phyloP scores from a whole-genome alignment of 179 eudicot genomes.

The Vitellaria paradoxa region DNA sequence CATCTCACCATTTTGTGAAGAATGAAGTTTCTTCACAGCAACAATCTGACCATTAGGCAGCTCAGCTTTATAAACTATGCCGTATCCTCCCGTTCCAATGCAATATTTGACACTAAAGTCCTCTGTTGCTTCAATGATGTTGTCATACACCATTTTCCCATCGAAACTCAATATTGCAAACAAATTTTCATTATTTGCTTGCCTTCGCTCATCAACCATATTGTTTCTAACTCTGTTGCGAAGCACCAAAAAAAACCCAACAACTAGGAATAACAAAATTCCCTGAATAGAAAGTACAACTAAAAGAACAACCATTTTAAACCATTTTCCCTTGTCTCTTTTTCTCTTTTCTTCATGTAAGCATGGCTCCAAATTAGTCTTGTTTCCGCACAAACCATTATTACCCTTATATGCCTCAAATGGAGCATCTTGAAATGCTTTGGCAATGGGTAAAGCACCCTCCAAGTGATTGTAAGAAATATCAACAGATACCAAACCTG shows the following conservation, averaged over 20 bases:
- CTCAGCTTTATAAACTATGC: slow-evolving; percentile 7
- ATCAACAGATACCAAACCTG: not conserved
- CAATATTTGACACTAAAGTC: not conserved
- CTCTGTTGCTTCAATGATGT: slow-evolving; percentile 1
- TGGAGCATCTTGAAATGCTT: slow-evolving; percentile 5
- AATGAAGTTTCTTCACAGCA: slow-evolving; percentile 30
- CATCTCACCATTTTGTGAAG: too few species aligned
- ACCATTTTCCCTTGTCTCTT: not conserved
- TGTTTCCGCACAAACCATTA: not conserved
- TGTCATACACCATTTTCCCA: not conserved
- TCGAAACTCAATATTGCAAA: not conserved
- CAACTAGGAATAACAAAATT: not conserved
- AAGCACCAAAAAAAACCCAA: not conserved
- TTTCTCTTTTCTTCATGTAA: not conserved
- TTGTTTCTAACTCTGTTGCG: not conserved
- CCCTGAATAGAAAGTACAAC: not conserved
- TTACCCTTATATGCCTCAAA: not conserved
- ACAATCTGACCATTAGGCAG: slow-evolving; percentile 19
- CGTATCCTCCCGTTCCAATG: not conserved
- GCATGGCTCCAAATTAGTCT: not conserved
- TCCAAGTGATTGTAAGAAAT: not conserved
- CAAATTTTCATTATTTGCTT: not conserved
- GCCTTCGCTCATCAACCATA: not conserved
- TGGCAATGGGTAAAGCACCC: not conserved
- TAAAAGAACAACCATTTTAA: not conserved